Conservation (phyloP, 139 green algal genomes). For the Micromonas commoda region DNA sequence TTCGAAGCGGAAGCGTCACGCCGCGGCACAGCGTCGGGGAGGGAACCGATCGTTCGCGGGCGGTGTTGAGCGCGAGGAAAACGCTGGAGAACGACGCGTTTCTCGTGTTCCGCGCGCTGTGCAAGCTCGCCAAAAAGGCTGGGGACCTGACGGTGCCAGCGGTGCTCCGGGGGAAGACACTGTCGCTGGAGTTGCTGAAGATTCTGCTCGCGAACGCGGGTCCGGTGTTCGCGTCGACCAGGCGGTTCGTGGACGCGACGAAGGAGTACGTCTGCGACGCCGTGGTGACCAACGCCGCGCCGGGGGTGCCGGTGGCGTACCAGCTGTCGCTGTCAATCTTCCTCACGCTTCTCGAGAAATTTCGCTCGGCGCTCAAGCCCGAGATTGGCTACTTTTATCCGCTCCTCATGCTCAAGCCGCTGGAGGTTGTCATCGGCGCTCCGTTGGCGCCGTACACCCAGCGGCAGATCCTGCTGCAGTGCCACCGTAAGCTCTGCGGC, state of each 20-base stretch:
- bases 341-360: slow-evolving; percentile 71
- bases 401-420: slow-evolving; percentile 87
- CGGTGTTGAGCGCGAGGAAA: too few relatives aligned
- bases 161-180: slow-evolving; percentile 41
- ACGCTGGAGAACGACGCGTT: slow-evolving; percentile 66
- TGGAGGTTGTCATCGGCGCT: slow-evolving; percentile 46
- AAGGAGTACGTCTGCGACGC: slow-evolving; percentile 58
- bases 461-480: slow-evolving; percentile 52
- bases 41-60: not conserved
- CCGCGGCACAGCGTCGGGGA: not conserved
- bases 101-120: slow-evolving; percentile 94
- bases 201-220: slow-evolving; percentile 92
- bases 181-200: slow-evolving; percentile 94
- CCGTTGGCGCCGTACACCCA: slow-evolving; percentile 36
- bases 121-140: slow-evolving; percentile 85
- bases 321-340: slow-evolving; percentile 83
- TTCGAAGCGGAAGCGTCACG: not conserved
- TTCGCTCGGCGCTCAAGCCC: slow-evolving; percentile 76
- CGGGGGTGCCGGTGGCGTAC: slow-evolving; percentile 48
- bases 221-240: slow-evolving; percentile 61
- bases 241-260: slow-evolving; percentile 42
- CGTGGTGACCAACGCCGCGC: slow-evolving; percentile 87
- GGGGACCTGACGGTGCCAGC: slow-evolving; percentile 31
- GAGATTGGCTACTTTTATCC: slow-evolving; percentile 93
- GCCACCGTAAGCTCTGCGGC: slow-evolving; percentile 57